Evolutionary conservation across 2,329 filamentous ascomycete species (phyloP), one percentile per base, ranked within the genome.

Genomic region (Aspergillus amoenus): DNA sequence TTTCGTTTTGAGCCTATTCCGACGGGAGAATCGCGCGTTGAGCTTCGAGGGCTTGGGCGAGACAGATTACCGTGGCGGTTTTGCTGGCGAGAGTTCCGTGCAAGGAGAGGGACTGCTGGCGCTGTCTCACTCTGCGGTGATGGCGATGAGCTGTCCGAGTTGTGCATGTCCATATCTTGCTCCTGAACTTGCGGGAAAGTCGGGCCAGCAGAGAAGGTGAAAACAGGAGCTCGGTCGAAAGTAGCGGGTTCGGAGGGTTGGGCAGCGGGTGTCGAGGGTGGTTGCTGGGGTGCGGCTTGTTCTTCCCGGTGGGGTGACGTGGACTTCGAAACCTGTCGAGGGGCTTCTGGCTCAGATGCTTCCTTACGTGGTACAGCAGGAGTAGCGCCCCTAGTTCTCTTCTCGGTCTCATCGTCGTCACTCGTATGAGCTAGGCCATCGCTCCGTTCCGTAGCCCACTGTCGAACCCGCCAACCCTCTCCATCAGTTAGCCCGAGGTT

Each of bases 401-500:
- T 78, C 18, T 76, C 73, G 7, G 56, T 68, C 15, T 80, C 76
- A 44, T 81, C 79, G 52, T 81, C 78, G 41, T 81, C 79, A 18
- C 70, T 73, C 39, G 71, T 66, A 18, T 71, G 62, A n/a, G 67
- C 70, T 6, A 67, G 71, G 51, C 76, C 76, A 62, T 80, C 78
- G 56, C 75, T 75, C 57, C 76, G 73, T 63, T 79, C 77, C 12
- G 76, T 79, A 22, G 78, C 78, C 85, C 85, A 88, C 70, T 85
- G 83, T 61, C 85, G 76, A 59, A 88, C 80, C 64, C 78, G 78
- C 81, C 83, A 86, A 7, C 85, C 91, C 72, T 96, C 93, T 13
- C 90, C 90, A 72, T 94, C 90, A 47, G 82, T 84, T 12, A 94
- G 71, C 0, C 91, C 91, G 55, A 96, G 81, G 62, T 90, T 86